Base-by-base conservation (phyloP, 305 asterid species). In the Fraxinus paxiana region DNA sequence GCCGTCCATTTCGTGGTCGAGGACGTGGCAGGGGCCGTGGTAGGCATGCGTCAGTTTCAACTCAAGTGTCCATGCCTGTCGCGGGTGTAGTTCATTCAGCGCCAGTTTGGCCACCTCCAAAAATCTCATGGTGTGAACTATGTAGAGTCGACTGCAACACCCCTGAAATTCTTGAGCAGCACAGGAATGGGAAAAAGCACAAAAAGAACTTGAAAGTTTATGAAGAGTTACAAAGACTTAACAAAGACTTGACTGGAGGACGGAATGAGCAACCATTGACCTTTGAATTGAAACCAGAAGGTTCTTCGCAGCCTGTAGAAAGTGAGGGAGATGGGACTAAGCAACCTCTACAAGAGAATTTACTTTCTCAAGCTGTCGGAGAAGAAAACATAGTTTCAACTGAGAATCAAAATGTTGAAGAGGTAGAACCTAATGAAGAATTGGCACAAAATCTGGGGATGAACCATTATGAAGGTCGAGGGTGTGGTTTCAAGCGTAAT, bases 141-240 rank as follows among this genome's bases (percentile, higher is more conserved):
- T 91, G 96, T 86, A 87, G 79, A 76, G 88, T 90, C 38, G 91
- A 86, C 82, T 91, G 96, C 91, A 90, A 89, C 83, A 86, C 88
- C 38, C 80, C 78, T 20, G 93, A 91, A 83, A 82, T 90, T 71
- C 86, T 91, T 38, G 88, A 91, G 80, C 88, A 81, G 75, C 96
- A 90, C 85, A 61, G 79, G 82, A 88, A 77, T 30, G 96, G 96
- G 78, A 91, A 91, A 81, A 90, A 86, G 80, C 93, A 91, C 78
- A 81, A 83, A 80, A 91, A 88, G 91, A 90, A 90, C 48, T 38
- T 88, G 76, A 90, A 87, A 84, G 87, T 76, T 54, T 73, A 85
- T 22, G 88, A 86, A 82, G 92, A 87, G 78, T 48, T 78, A 20
- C 92, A 89, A 75, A 86, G 86, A 63, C 73, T 72, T 82, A 86